These are phyloP conservation scores for Bauhinia variegata DNA, from an alignment of 306 rosid genomes.

Conservation along the genomic window DNA sequence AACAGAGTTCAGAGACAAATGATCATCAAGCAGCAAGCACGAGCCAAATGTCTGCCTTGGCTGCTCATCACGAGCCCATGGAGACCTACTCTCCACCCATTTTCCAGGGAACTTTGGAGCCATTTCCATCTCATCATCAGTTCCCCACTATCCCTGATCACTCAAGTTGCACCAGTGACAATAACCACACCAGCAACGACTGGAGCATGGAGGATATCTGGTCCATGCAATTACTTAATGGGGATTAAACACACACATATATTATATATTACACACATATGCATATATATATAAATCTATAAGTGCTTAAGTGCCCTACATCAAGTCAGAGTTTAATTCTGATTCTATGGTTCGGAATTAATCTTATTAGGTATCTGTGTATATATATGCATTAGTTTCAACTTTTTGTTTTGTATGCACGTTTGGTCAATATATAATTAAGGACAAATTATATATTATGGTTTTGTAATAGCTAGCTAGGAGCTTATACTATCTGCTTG, in stretches of 20 bases:
- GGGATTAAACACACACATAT: conserved; percentile 36
- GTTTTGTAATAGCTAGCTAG: conserved; percentile 51
- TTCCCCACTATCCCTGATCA: conserved; percentile 41
- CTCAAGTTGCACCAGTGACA: conserved; percentile 44
- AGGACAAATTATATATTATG: conserved; percentile 38
- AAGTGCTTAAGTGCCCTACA: conserved; percentile 33
- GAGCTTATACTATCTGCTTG: conserved; percentile 28
- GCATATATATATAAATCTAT: conserved; percentile 7
- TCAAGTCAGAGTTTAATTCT: conserved; percentile 18
- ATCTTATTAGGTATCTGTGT: conserved; percentile 40
- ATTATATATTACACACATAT: not conserved
- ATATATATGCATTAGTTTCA: conserved; percentile 37
- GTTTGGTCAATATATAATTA: conserved; percentile 1
- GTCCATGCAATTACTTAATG: conserved; percentile 85
- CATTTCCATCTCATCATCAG: conserved; percentile 34
- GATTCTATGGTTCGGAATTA: conserved; percentile 23
- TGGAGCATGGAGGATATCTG: conserved; percentile 97
- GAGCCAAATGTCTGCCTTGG: conserved; percentile 47
- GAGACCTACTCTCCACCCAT: conserved; percentile 48
- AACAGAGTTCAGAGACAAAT: conserved; percentile 46
- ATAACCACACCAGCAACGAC: conserved; percentile 52
- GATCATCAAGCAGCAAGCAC: conserved; percentile 51
- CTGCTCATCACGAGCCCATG: conserved; percentile 49
- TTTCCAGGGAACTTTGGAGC: conserved; percentile 42
- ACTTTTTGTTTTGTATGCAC: conserved; percentile 17